Conservation (phyloP, 768 basidiomycete species). For the Coprinellus aureogranulatus region DNA sequence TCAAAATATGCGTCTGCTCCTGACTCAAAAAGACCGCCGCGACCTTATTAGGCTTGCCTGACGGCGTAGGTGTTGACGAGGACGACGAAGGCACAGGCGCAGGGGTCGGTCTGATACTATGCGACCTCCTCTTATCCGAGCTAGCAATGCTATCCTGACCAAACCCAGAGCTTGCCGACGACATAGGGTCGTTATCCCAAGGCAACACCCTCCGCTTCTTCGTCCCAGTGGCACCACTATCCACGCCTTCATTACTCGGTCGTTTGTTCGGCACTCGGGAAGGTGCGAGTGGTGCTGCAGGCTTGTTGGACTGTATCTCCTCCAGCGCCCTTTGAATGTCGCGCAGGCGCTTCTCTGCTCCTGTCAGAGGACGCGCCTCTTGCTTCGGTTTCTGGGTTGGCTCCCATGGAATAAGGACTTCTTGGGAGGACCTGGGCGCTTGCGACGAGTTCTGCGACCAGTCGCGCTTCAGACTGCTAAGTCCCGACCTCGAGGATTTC, state of each 20-base stretch:
- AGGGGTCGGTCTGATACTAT: background rate
- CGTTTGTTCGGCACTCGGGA: slow-evolving; percentile 34
- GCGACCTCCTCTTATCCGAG: background rate
- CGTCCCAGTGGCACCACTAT: slow-evolving; percentile 19
- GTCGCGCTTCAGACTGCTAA: slow-evolving; percentile 59
- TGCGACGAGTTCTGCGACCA: slow-evolving; percentile 44
- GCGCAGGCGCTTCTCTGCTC: slow-evolving; percentile 44
- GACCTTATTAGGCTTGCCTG: slow-evolving; percentile 24
- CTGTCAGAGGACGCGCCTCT: slow-evolving; percentile 21
- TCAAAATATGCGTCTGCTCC: slow-evolving; percentile 84
- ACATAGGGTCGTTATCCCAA: slow-evolving; percentile 37
- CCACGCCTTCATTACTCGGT: slow-evolving; percentile 24
- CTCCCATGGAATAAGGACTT: slow-evolving; percentile 38
- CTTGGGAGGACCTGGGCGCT: slow-evolving; percentile 34
- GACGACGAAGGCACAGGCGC: slow-evolving; percentile 15
- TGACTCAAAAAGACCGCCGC: slow-evolving; percentile 65
- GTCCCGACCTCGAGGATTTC: slow-evolving; percentile 47
- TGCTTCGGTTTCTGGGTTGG: slow-evolving; percentile 38
- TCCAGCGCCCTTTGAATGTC: slow-evolving; percentile 59
- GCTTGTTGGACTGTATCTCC: slow-evolving; percentile 12
- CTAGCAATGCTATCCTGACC: background rate
- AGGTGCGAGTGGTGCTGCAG: slow-evolving; percentile 21
- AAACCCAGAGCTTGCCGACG: slow-evolving; percentile 36
- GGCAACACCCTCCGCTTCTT: slow-evolving; percentile 62
- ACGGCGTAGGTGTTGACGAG: slow-evolving; percentile 8